Evolutionary conservation across 1,284 basidiomycete species (phyloP).

Genomic region (Sphagnurus paluster): DNA sequence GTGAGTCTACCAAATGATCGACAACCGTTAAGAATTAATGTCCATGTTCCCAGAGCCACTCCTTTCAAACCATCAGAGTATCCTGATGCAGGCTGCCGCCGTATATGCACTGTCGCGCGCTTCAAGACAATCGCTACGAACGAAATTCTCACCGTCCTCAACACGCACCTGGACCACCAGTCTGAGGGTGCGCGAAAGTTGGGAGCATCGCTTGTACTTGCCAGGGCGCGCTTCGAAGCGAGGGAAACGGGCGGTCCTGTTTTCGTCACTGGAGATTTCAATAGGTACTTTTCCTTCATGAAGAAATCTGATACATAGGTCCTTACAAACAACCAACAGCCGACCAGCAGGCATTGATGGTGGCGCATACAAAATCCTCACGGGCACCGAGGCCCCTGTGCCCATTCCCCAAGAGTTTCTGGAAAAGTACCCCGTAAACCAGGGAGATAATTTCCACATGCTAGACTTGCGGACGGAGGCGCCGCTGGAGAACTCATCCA

Average conservation of each 20-base stretch:
- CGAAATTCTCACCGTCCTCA: slow-evolving; percentile 42
- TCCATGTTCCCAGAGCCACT: slow-evolving; percentile 33
- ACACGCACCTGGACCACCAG: slow-evolving; percentile 56
- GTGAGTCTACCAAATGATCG: too few species aligned
- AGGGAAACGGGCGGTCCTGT: slow-evolving; percentile 39
- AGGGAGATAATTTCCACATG: slow-evolving; percentile 41
- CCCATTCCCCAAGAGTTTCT: slow-evolving; percentile 45
- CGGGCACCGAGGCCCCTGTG: slow-evolving; percentile 39
- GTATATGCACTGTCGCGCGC: slow-evolving; percentile 50
- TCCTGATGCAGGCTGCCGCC: slow-evolving; percentile 53
- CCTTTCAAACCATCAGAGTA: slow-evolving; percentile 51
- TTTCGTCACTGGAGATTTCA: slow-evolving; percentile 56
- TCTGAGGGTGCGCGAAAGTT: slow-evolving; percentile 53
- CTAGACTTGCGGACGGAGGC: slow-evolving; percentile 45
- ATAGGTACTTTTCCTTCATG: slow-evolving; percentile 33
- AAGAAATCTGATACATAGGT: not conserved
- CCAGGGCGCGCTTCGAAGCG: slow-evolving; percentile 50
- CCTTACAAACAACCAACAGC: slow-evolving; percentile 19
- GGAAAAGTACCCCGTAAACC: slow-evolving; percentile 37
- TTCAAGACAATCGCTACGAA: slow-evolving; percentile 27
- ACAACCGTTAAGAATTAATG: too few species aligned
- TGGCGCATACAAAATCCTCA: slow-evolving; percentile 52
- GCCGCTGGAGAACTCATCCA: slow-evolving; percentile 42
- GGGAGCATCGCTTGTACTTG: slow-evolving; percentile 51
- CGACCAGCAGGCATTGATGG: slow-evolving; percentile 42